Conservation (phyloP, 352 stramenopile genomes). For the Globisporangium nunn region DNA sequence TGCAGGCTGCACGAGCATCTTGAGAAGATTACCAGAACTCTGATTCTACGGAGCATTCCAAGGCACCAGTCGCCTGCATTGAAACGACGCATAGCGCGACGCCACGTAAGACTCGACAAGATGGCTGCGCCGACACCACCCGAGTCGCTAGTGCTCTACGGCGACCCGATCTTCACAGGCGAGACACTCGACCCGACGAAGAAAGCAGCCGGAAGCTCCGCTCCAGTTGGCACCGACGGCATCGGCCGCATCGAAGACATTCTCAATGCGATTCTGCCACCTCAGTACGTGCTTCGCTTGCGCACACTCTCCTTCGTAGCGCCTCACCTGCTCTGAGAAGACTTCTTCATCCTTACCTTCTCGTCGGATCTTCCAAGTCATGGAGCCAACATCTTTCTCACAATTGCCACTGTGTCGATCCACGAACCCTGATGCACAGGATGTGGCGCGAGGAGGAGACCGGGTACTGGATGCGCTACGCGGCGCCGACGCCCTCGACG, state of each 20-base stretch:
- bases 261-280: conserved; percentile 66
- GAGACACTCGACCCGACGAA: conserved; percentile 61
- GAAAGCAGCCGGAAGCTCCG: conserved; percentile 14
- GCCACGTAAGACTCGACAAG: background rate
- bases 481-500: conserved; percentile 84
- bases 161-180: conserved; percentile 87
- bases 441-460: conserved; percentile 78
- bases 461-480: conserved; percentile 89
- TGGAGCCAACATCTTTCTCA: too few relatives aligned
- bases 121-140: conserved; percentile 66
- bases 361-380: too few relatives aligned
- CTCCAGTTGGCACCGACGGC: conserved; percentile 24
- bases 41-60: too few relatives aligned
- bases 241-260: conserved; percentile 70
- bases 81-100: background rate
- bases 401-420: background rate
- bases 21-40: too few relatives aligned
- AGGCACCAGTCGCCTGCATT: too few relatives aligned
- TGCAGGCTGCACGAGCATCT: too few relatives aligned
- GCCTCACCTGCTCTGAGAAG: background rate
- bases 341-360: too few relatives aligned
- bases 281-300: conserved; percentile 38
- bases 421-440: conserved; percentile 16
- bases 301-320: background rate
- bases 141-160: conserved; percentile 86